Evolutionary conservation across 2,329 filamentous ascomycete genomes (phyloP).

Genomic region (Stachybotrys chartarum): DNA sequence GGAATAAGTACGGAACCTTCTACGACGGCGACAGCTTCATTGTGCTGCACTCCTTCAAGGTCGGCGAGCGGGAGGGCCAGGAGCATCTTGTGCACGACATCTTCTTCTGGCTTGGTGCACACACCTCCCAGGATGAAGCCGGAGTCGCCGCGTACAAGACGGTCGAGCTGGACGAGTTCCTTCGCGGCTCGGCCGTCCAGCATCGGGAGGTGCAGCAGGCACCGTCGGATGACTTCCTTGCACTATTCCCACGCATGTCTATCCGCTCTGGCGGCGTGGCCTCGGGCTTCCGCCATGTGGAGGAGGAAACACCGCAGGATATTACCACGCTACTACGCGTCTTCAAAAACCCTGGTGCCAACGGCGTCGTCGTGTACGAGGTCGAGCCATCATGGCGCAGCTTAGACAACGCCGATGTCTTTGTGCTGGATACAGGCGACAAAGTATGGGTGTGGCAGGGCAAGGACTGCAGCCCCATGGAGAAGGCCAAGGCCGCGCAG

Average conservation of each 20-base stretch:
- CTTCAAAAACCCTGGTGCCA: slow-evolving; percentile 50
- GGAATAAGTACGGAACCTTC: slow-evolving; percentile 50
- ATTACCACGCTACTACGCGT: slow-evolving; percentile 50
- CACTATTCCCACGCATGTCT: slow-evolving; percentile 52
- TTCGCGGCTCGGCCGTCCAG: slow-evolving; percentile 54
- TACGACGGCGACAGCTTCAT: slow-evolving; percentile 65
- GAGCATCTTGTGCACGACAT: slow-evolving; percentile 53
- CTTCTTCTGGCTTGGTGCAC: slow-evolving; percentile 62
- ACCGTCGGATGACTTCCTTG: slow-evolving; percentile 52
- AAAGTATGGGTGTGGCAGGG: slow-evolving; percentile 70
- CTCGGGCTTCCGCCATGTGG: slow-evolving; percentile 58
- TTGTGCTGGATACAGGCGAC: slow-evolving; percentile 52
- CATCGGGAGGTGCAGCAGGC: slow-evolving; percentile 56
- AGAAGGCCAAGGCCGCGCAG: slow-evolving; percentile 61
- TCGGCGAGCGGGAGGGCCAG: slow-evolving; percentile 33
- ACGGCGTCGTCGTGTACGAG: slow-evolving; percentile 53
- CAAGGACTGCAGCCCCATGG: slow-evolving; percentile 57
- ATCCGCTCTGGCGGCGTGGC: slow-evolving; percentile 54
- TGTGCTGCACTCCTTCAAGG: slow-evolving; percentile 51
- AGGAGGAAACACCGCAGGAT: slow-evolving; percentile 34
- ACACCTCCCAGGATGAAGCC: slow-evolving; percentile 62
- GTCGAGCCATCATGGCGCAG: slow-evolving; percentile 55
- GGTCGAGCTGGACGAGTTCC: slow-evolving; percentile 61
- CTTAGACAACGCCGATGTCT: slow-evolving; percentile 60
- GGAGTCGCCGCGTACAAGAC: slow-evolving; percentile 65